Evolutionary conservation across 2,329 filamentous ascomycete species (phyloP), one percentile per base, ranked within the genome.

Genomic region (Colletotrichum lupini): DNA sequence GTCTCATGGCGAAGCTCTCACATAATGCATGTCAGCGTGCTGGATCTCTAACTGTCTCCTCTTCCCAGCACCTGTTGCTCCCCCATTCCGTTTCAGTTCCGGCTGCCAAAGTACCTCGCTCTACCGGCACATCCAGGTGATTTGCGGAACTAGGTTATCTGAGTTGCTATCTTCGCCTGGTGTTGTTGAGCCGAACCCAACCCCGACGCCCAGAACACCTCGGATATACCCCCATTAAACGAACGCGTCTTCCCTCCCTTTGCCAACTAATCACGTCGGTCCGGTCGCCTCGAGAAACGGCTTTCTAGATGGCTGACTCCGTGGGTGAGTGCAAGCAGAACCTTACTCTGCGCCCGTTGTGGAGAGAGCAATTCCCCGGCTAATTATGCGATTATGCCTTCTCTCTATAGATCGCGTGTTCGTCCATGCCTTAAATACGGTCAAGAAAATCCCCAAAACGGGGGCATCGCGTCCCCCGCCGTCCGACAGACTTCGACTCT

Each of bases 361-460:
- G 62, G 80, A 53, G 59, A 37, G 62, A 68, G 72, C 55, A 74
- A 73, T 74, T 67, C 62, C 57, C 68, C 63, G 67, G 68, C 72
- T 74, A 74, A 74, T 74, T 68, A 55, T 66, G 63, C 71, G 62
- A 30, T 71, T 61, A 71, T 73, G 55, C 71, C 42, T 19, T 71
- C 67, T 56, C 60, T 57, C 67, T 42, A 56, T 78, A 98, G 97
- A 99, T 86, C 93, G 97, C 84, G 97, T 99, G 81, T 99, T 99
- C 84, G 96, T 97, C 82, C 96, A 99, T 90, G 97, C 97, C 76
- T 93, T 99, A 83, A 98, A 98, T 85, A 98, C 97, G 28, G 96
- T 99, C 79, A 98, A 98, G 85, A 97, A 97, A 85, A 97, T 99
- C 78, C 94, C 94, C 78, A 96, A 97, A 80, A 98, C 95, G 22